A percentile compares a stretch with the other conserved stretches of the same genome.
Conservation (phyloP, 225 moss, liverwort and hornwort species). For the Marchantia paleacea region DNA sequence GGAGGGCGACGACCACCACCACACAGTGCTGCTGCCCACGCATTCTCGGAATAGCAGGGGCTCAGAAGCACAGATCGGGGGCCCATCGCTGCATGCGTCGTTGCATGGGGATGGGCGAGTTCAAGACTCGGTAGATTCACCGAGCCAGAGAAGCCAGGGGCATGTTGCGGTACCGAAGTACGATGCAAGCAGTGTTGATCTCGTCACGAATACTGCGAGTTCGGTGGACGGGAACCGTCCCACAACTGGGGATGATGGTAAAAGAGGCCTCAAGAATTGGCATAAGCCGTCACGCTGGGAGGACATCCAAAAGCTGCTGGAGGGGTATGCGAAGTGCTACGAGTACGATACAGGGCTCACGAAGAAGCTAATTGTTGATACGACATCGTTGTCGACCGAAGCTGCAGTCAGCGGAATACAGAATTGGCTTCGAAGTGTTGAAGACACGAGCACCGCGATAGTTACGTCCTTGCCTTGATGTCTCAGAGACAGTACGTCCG, state of each 20-base stretch:
- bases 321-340: conserved; percentile 53
- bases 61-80: not conserved
- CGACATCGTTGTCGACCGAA: conserved; percentile 39
- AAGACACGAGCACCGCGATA: not conserved
- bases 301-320: conserved; percentile 49
- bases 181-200: not conserved
- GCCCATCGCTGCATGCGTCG: not conserved
- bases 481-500: too few species aligned
- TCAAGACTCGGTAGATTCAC: not conserved
- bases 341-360: conserved; percentile 52
- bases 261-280: not conserved
- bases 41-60: not conserved
- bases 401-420: conserved; percentile 34
- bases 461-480: conserved; percentile 2
- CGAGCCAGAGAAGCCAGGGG: not conserved
- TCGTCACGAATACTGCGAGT: not conserved
- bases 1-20: not conserved
- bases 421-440: conserved; percentile 32
- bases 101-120: not conserved
- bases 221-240: too few species aligned
- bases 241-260: not conserved
- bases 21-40: too few species aligned
- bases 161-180: not conserved
- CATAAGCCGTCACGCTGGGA: conserved; percentile 47
- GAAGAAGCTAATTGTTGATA: conserved; percentile 45